These are phyloP conservation scores for Penicillium sp. DNA, from an alignment of 2,329 filamentous ascomycete genomes.

Conservation along the genomic window DNA sequence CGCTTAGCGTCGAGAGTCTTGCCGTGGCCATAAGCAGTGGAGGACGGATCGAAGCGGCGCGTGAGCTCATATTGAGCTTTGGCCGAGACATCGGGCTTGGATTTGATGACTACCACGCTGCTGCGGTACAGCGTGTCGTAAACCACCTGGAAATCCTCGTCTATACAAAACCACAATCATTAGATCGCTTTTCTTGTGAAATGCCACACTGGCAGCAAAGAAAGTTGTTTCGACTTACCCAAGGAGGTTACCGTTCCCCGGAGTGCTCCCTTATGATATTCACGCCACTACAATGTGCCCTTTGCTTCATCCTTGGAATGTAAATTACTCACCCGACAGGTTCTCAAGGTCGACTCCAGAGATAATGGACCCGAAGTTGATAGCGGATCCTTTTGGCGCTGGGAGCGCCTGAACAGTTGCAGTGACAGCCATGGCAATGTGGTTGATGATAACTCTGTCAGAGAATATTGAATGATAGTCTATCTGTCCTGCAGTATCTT, in stretches of 20 bases:
- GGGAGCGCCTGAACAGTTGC: constrained; percentile 22
- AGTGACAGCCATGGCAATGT: constrained; percentile 4
- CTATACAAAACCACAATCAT: constrained; percentile 27
- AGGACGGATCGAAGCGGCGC: constrained; percentile 65
- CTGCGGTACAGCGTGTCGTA: constrained; percentile 63
- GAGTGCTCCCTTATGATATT: constrained; percentile 48
- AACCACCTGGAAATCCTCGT: constrained; percentile 62
- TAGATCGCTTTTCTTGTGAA: not conserved
- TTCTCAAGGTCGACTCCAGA: constrained; percentile 59
- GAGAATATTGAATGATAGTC: not conserved
- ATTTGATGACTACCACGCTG: constrained; percentile 68
- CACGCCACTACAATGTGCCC: constrained; percentile 17
- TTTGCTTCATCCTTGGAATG: not conserved
- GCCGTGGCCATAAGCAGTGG: constrained; percentile 68
- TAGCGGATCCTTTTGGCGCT: constrained; percentile 27
- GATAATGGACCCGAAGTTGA: constrained; percentile 61
- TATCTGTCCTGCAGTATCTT: not conserved
- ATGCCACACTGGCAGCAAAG: not conserved
- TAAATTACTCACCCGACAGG: constrained; percentile 51
- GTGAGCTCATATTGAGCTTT: constrained; percentile 72
- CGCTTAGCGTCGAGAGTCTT: constrained; percentile 66
- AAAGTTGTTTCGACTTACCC: constrained; percentile 16
- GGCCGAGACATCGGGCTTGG: constrained; percentile 60
- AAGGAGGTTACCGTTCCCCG: constrained; percentile 60
- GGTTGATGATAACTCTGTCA: not conserved